Base-by-base conservation (phyloP, 192 early-diverging fungal genomes). In the Coemansia sp. region DNA sequence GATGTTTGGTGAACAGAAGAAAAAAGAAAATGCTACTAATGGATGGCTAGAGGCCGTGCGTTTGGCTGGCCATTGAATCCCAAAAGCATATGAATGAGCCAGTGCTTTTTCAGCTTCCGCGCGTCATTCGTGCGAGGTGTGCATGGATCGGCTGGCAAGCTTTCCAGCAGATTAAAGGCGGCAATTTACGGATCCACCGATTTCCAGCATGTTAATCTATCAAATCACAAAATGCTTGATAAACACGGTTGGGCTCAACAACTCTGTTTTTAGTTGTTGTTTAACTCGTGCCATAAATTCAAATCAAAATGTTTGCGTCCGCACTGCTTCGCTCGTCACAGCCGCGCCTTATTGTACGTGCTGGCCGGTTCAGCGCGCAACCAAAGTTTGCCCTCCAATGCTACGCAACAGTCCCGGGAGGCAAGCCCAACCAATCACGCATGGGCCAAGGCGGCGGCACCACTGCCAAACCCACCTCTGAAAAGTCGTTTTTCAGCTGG, bases 371-470 rank as follows among this genome's bases (percentile, higher is more conserved):
- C 40, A 44, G 40, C 15, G 40, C 15, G 15, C 14, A 14, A 44
- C 2, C 40, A 44, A 12, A n/a, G 15, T 44, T 44, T 44, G 40
- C 40, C 11, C 40, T 44, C 11, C 15, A 14, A 44, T 12, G 14
- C 11, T 44, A 44, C 15, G 40, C 40, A 5, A 44, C 40, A n/a
- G 12, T n/a, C 15, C 40, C 40, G 14, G 40, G 40, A n/a, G 40
- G 40, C 40, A 44, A n/a, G 15, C 3, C 56, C 20, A 54, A 72
- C 64, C 76, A 69, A 40, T 36, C 51, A 15, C 68, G n/a, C 11
- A 72, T 79, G 76, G 76, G 76, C 12, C 76, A 79, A 25, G 59
- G 42, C 21, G 52, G 26, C n/a, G 19, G 36, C 46, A 44, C 57
- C 37, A 63, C 7, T 23, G 66, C 22, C 6, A 22, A 19, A 17